These are phyloP conservation scores for Peronospora tabacina DNA, from an alignment of 352 stramenopile genomes.

Conservation along the genomic window DNA sequence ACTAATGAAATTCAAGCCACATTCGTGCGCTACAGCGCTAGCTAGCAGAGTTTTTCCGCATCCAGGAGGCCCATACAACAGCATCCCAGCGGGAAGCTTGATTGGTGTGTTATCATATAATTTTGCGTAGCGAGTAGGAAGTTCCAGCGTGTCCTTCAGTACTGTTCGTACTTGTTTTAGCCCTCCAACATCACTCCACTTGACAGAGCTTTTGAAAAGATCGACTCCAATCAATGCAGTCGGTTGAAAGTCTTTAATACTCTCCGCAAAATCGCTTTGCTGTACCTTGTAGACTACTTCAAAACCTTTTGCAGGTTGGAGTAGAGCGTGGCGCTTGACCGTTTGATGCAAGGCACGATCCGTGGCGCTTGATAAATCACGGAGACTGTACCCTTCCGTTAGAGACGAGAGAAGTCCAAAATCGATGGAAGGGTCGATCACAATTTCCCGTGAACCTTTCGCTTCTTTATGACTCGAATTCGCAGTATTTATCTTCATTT, in stretches of 20 bases:
- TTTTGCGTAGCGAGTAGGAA: conserved; percentile 70
- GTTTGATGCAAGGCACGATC: conserved; percentile 62
- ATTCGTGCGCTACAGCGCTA: conserved; percentile 83
- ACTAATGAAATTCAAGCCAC: conserved; percentile 85
- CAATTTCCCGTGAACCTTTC: conserved; percentile 8
- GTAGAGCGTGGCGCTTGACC: conserved; percentile 39
- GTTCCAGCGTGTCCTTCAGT: conserved; percentile 86
- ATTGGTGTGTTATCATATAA: conserved; percentile 78
- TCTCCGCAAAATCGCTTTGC: conserved; percentile 67
- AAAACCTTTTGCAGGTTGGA: conserved; percentile 4
- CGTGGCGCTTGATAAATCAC: conserved; percentile 60
- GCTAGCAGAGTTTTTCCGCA: conserved; percentile 87
- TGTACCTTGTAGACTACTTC: conserved; percentile 26
- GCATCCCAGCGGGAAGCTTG: conserved; percentile 76
- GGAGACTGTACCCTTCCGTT: conserved; percentile 78
- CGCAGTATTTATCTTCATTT: conserved; percentile 35
- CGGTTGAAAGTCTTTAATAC: conserved; percentile 70
- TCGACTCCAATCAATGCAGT: conserved; percentile 73
- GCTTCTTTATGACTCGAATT: conserved; percentile 18
- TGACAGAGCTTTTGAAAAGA: conserved; percentile 79
- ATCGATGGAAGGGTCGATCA: conserved; percentile 51
- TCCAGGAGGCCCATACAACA: conserved; percentile 87
- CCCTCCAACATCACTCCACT: conserved; percentile 85
- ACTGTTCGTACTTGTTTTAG: conserved; percentile 71
- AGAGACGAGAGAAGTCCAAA: conserved; percentile 50